A percentile compares a stretch with the other conserved stretches of the same genome.
Evolutionary conservation across 371 early-diverging fungal genomes (phyloP).

Genomic region (Nematocida sp.): DNA sequence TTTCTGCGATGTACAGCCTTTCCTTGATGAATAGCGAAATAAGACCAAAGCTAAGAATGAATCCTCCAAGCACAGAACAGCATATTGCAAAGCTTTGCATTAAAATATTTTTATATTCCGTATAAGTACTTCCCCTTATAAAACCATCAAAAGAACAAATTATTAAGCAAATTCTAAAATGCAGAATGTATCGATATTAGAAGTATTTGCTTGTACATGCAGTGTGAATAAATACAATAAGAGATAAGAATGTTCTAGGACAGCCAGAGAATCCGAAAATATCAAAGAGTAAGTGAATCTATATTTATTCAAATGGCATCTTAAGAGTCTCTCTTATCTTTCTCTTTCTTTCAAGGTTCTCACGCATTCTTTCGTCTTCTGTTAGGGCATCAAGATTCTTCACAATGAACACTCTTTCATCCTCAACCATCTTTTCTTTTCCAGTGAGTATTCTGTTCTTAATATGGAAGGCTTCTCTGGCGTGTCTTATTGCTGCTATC

Average conservation of each 20-base stretch:
- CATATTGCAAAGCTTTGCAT: slow-evolving; percentile 55
- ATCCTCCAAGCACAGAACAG: slow-evolving; percentile 65
- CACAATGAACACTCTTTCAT: slow-evolving; percentile 57
- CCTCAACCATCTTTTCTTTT: slow-evolving; percentile 63
- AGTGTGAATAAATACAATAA: no score
- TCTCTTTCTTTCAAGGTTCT: slow-evolving; percentile 36
- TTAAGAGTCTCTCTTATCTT: slow-evolving; percentile 35
- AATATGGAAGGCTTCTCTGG: slow-evolving; percentile 64
- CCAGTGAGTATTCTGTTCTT: slow-evolving; percentile 66
- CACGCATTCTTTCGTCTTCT: slow-evolving; percentile 46
- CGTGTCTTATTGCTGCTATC: slow-evolving; percentile 57
- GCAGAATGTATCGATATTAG: no score
- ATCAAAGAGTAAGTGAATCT: background rate
- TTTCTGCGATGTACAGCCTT: slow-evolving; percentile 80
- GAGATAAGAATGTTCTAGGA: no score
- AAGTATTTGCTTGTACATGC: no score
- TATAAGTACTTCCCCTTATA: slow-evolving; percentile 24
- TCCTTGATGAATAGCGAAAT: slow-evolving; percentile 85
- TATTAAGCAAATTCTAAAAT: no score
- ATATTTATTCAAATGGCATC: slow-evolving; percentile 41
- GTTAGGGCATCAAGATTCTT: slow-evolving; percentile 49
- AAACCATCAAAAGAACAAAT: no score
- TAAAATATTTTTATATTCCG: background rate
- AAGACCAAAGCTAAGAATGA: slow-evolving; percentile 79
- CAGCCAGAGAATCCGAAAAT: no score